phyloP scores from a whole-genome alignment of 2,329 filamentous ascomycete species.

The Fusarium temperatum region DNA sequence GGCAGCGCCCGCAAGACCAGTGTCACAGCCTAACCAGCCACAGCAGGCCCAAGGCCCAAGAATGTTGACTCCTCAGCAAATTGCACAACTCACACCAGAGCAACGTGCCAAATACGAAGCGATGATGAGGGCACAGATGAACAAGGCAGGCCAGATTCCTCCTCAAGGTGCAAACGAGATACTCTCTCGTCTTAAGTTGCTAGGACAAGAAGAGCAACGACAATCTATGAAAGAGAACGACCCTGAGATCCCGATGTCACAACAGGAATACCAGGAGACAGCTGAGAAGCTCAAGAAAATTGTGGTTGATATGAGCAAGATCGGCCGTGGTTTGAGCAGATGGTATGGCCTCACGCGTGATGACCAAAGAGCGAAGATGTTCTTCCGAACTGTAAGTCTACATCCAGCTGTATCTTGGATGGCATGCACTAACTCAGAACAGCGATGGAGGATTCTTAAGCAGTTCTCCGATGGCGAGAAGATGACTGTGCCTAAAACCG shows the following conservation, averaged over 20 bases:
- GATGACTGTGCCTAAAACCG: slow-evolving; percentile 56
- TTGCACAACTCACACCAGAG: slow-evolving; percentile 55
- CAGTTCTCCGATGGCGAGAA: slow-evolving; percentile 63
- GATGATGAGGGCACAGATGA: slow-evolving; percentile 44
- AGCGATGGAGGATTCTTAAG: slow-evolving; percentile 62
- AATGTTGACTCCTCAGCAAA: slow-evolving; percentile 44
- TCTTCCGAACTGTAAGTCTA: slow-evolving; percentile 61
- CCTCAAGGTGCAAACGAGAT: slow-evolving; percentile 32
- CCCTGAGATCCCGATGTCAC: slow-evolving; percentile 57
- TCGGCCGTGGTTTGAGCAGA: slow-evolving; percentile 55
- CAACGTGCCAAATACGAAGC: slow-evolving; percentile 57
- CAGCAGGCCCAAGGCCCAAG: slow-evolving; percentile 31
- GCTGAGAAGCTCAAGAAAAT: slow-evolving; percentile 55
- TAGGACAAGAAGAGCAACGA: slow-evolving; percentile 53
- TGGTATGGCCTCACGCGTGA: slow-evolving; percentile 62
- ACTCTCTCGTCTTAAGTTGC: slow-evolving; percentile 47
- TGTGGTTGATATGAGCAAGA: slow-evolving; percentile 53
- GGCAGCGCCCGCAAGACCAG: slow-evolving; percentile 33
- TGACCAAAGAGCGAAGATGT: slow-evolving; percentile 59
- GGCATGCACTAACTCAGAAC: slow-evolving; percentile 45
- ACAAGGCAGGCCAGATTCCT: slow-evolving; percentile 32
- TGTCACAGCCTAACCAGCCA: slow-evolving; percentile 39
- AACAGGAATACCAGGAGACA: slow-evolving; percentile 56
- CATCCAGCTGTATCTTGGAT: neutral
- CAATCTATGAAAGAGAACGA: slow-evolving; percentile 52